Conservation (phyloP, 2,329 filamentous ascomycete species). For the Podosphaera aphanis region DNA sequence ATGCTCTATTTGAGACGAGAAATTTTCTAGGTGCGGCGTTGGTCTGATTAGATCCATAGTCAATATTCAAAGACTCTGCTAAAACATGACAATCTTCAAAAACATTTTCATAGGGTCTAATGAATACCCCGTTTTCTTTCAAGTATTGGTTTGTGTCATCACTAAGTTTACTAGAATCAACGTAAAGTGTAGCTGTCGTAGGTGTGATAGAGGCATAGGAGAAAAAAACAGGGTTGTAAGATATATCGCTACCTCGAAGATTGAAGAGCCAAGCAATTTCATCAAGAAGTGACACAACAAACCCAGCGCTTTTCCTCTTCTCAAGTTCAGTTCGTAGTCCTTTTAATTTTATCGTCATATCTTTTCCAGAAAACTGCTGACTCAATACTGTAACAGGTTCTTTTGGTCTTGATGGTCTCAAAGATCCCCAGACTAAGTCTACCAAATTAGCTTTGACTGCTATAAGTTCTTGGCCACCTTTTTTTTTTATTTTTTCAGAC, state of each 20-base stretch:
- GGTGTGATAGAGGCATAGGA: slow-evolving; percentile 79
- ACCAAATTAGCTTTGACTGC: slow-evolving; percentile 64
- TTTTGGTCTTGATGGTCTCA: slow-evolving; percentile 49
- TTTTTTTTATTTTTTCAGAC: slow-evolving; percentile 65
- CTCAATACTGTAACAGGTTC: slow-evolving; percentile 53
- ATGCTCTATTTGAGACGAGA: slow-evolving; percentile 67
- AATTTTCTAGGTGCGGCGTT: slow-evolving; percentile 32
- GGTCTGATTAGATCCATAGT: slow-evolving; percentile 17
- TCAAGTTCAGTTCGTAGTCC: slow-evolving; percentile 78
- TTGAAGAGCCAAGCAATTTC: slow-evolving; percentile 99
- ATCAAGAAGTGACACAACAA: slow-evolving; percentile 85
- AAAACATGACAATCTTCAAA: slow-evolving; percentile 55
- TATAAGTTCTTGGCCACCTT: slow-evolving; percentile 52
- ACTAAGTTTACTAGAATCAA: slow-evolving; percentile 58
- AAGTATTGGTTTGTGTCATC: slow-evolving; percentile 47
- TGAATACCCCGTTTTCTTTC: slow-evolving; percentile 38
- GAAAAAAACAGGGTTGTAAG: slow-evolving; percentile 96
- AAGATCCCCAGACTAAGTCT: slow-evolving; percentile 66
- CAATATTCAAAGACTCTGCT: slow-evolving; percentile 20
- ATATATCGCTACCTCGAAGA: slow-evolving; percentile 78
- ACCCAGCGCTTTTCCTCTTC: slow-evolving; percentile 69
- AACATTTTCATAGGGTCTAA: slow-evolving; percentile 65
- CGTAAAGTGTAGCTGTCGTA: slow-evolving; percentile 53
- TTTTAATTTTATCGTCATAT: slow-evolving; percentile 57
- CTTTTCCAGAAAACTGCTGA: slow-evolving; percentile 57